Evolutionary conservation across 352 stramenopile genomes (phyloP).

Genomic region (Vaucheria bursata): DNA sequence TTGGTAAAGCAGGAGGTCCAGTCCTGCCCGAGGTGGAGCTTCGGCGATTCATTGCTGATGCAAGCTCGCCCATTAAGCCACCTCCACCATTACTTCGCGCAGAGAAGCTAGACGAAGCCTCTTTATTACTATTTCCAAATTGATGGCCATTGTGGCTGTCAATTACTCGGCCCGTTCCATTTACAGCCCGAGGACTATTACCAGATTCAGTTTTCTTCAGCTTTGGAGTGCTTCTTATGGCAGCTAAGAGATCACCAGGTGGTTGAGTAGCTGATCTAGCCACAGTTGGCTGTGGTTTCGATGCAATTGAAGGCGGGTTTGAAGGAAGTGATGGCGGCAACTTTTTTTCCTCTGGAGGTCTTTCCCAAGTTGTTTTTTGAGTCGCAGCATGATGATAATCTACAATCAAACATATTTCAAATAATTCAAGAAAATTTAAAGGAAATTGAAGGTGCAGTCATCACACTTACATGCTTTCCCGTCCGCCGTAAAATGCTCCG

Average conservation of each 20-base stretch:
- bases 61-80: constrained; percentile 7
- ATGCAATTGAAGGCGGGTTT: background rate
- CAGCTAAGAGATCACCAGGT: background rate
- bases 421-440: background rate
- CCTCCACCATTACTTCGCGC: background rate
- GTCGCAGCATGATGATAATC: background rate
- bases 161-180: background rate
- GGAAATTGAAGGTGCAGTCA: background rate
- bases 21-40: background rate
- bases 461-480: constrained; percentile 5
- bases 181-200: background rate
- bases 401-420: background rate
- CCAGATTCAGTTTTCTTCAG: constrained; percentile 1
- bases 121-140: background rate
- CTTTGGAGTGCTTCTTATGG: background rate
- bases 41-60: background rate
- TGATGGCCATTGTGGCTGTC: too few species aligned
- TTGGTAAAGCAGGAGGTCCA: background rate
- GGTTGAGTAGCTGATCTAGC: background rate
- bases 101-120: too few species aligned
- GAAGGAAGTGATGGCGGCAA: background rate
- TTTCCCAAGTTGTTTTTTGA: background rate
- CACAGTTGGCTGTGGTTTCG: background rate
- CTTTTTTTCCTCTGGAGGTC: background rate
- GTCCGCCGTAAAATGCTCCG: constrained; percentile 1